Evolutionary conservation across 2,329 filamentous ascomycete species (phyloP).

Genomic region (Monilinia laxa): DNA sequence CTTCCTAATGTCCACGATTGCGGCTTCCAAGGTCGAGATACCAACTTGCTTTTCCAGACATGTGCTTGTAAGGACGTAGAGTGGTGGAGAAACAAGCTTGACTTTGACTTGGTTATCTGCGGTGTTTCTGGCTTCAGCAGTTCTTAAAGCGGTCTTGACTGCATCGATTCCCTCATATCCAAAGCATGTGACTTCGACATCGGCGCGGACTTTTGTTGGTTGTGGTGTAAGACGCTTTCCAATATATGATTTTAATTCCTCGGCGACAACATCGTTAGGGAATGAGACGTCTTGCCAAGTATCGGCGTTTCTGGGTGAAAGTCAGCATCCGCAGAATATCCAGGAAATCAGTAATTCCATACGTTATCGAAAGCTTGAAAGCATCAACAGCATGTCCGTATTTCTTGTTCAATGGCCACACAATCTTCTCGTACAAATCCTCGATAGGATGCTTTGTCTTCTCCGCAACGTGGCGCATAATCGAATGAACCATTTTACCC

Average conservation of each 20-base stretch:
- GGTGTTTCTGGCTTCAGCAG: slow-evolving; percentile 90
- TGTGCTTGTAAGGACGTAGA: slow-evolving; percentile 94
- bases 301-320: slow-evolving; percentile 72
- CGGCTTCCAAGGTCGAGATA: slow-evolving; percentile 80
- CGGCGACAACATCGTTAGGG: slow-evolving; percentile 77
- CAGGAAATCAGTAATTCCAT: slow-evolving; percentile 40
- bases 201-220: slow-evolving; percentile 97
- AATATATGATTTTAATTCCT: slow-evolving; percentile 93
- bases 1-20: slow-evolving; percentile 81
- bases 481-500: slow-evolving; percentile 98
- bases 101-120: slow-evolving; percentile 94
- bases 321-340: slow-evolving; percentile 26
- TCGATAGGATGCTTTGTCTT: slow-evolving; percentile 95
- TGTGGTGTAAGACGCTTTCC: slow-evolving; percentile 95
- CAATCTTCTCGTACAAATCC: slow-evolving; percentile 88
- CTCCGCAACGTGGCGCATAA: slow-evolving; percentile 98
- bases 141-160: slow-evolving; percentile 88
- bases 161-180: slow-evolving; percentile 98
- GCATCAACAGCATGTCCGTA: slow-evolving; percentile 96
- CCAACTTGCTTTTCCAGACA: slow-evolving; percentile 90
- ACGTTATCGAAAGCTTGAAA: slow-evolving; percentile 99
- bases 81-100: slow-evolving; percentile 93
- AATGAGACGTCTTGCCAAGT: slow-evolving; percentile 94
- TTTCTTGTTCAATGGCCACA: slow-evolving; percentile 96
- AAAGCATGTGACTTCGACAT: slow-evolving; percentile 94